phyloP scores from a whole-genome alignment of 169 alveolate species.

The Plasmodium cynomolgi region DNA sequence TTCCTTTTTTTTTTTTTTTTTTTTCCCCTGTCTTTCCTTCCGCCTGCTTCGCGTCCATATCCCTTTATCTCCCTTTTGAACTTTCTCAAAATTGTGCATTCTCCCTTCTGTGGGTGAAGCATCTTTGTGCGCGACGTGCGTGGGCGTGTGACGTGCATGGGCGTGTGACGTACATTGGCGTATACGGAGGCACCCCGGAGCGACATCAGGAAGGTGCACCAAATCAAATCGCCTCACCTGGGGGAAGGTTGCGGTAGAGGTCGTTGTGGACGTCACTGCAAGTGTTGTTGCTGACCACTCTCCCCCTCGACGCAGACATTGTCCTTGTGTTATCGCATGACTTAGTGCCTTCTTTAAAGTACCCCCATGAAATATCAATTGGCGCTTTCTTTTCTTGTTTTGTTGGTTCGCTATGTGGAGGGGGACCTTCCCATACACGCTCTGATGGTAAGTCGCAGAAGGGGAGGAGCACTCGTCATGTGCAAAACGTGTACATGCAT shows the following conservation, averaged over 20 bases:
- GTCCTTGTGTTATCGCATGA: background rate
- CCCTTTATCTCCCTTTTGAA: background rate
- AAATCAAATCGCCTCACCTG: background rate
- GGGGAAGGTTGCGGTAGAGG: background rate
- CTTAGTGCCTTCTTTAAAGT: background rate
- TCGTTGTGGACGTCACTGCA: background rate
- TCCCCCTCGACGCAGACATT: background rate
- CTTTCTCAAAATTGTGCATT: background rate
- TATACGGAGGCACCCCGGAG: background rate
- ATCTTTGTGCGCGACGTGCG: no score
- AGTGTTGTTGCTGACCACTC: background rate
- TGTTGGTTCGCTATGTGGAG: background rate
- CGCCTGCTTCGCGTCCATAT: background rate
- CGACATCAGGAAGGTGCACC: background rate
- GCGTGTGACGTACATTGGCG: background rate
- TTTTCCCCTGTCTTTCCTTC: background rate
- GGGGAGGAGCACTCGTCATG: background rate
- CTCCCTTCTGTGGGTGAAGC: background rate
- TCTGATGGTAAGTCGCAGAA: slow-evolving; percentile 28
- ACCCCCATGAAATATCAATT: slow-evolving; percentile 13
- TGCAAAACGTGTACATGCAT: background rate
- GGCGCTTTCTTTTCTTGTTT: background rate
- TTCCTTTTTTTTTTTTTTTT: background rate
- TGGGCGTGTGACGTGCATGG: background rate
- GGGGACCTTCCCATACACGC: slow-evolving; percentile 70